Conservation (phyloP, 2,329 filamentous ascomycete species). For the Neonectria ditissima region DNA sequence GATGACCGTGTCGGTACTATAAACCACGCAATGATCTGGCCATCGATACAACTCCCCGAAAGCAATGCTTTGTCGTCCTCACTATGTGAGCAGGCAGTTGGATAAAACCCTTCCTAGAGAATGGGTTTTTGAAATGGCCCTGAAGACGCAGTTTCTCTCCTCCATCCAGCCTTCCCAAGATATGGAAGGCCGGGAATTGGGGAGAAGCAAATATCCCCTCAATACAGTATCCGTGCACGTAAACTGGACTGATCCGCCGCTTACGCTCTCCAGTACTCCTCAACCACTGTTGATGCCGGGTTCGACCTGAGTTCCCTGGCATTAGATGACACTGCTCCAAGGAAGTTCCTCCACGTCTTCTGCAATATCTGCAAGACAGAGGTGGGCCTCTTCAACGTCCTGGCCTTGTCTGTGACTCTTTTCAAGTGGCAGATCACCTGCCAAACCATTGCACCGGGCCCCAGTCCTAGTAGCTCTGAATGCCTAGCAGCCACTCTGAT, state of each 20-base stretch:
- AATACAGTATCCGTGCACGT: slow-evolving; percentile 20
- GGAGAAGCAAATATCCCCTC: slow-evolving; percentile 59
- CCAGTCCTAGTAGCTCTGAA: slow-evolving; percentile 57
- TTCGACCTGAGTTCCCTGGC: slow-evolving; percentile 47
- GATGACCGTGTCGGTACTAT: slow-evolving; percentile 65
- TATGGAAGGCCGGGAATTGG: slow-evolving; percentile 62
- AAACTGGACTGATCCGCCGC: slow-evolving; percentile 27
- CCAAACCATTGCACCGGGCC: slow-evolving; percentile 42
- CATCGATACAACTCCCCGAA: slow-evolving; percentile 79
- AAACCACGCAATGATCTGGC: slow-evolving; percentile 64
- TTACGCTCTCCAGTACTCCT: slow-evolving; percentile 54
- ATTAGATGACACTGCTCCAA: slow-evolving; percentile 37
- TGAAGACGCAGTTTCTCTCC: slow-evolving; percentile 52
- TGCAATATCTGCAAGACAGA: slow-evolving; percentile 60
- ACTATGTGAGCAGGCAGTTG: slow-evolving; percentile 37
- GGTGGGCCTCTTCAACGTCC: slow-evolving; percentile 61
- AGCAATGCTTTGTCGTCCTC: slow-evolving; percentile 55
- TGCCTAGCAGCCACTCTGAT: slow-evolving; percentile 66
- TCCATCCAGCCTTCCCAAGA: slow-evolving; percentile 64
- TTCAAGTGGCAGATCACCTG: slow-evolving; percentile 70
- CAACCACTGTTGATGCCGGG: slow-evolving; percentile 46
- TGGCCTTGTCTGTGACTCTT: slow-evolving; percentile 60
- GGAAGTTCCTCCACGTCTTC: slow-evolving; percentile 54
- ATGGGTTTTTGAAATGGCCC: slow-evolving; percentile 55
- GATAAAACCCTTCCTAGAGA: slow-evolving; percentile 53